Conservation (phyloP, 139 green algal genomes). For the Asterochloris sp. region DNA sequence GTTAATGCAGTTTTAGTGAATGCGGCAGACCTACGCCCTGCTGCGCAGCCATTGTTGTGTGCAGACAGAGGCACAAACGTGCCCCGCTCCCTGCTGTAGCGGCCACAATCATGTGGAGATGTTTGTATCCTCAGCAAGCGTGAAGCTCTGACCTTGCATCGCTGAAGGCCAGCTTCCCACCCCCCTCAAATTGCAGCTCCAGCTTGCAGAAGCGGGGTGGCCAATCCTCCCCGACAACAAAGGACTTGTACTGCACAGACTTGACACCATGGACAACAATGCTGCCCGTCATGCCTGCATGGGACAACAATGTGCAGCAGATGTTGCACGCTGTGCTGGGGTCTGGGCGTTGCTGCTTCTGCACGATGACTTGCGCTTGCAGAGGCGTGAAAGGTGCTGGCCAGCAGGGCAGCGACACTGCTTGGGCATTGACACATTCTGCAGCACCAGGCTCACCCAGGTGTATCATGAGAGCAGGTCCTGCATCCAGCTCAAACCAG, state of each 20-base stretch:
- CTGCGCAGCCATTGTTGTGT: too few relatives aligned
- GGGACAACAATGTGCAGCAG: neutral
- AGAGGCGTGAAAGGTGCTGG: neutral
- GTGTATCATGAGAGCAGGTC: slow-evolving; percentile 59
- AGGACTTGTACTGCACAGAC: slow-evolving; percentile 46
- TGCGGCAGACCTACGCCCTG: too few relatives aligned
- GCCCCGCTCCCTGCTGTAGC: too few relatives aligned
- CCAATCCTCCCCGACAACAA: slow-evolving; percentile 25
- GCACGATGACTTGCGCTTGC: neutral
- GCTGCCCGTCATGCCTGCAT: slow-evolving; percentile 66
- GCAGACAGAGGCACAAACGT: too few relatives aligned
- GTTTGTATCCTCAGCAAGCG: too few relatives aligned
- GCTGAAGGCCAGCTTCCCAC: slow-evolving; percentile 58
- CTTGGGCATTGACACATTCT: neutral
- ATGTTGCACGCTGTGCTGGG: neutral
- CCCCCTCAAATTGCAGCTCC: slow-evolving; percentile 57
- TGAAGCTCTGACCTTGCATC: slow-evolving; percentile 35
- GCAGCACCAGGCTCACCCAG: slow-evolving; percentile 44
- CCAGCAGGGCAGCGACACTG: neutral
- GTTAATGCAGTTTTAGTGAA: too few relatives aligned
- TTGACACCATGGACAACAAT: slow-evolving; percentile 50
- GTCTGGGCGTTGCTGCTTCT: neutral
- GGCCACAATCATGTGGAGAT: too few relatives aligned
- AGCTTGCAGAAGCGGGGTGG: slow-evolving; percentile 45
- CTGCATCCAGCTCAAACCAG: slow-evolving; percentile 64